Percentiles rank a stretch among this genome's conserved stretches.
These are phyloP conservation scores for Eucalyptus pauciflora DNA, from an alignment of 345 rosid species.

Conservation along the genomic window DNA sequence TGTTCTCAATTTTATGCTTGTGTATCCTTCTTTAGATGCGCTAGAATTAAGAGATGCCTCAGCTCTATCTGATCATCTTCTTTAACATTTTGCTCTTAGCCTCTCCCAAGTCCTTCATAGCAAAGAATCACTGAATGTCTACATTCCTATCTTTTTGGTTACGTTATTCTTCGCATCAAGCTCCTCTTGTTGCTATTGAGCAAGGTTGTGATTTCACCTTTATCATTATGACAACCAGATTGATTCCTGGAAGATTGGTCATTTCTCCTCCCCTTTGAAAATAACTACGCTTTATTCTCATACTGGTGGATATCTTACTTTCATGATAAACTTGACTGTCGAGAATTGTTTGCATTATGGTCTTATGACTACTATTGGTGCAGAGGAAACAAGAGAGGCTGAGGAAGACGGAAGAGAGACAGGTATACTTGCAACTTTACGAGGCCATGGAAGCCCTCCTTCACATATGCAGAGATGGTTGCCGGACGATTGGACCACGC, in stretches of 20 bases:
- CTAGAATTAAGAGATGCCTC: neutral
- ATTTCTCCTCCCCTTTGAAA: neutral
- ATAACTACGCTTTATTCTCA: neutral
- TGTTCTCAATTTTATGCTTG: neutral
- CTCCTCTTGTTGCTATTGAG: neutral
- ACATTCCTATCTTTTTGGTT: neutral
- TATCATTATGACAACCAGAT: neutral
- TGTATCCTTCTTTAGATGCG: neutral
- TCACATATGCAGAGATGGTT: slow-evolving; percentile 82
- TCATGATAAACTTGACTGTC: neutral
- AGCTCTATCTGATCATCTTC: neutral
- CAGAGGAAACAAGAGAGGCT: slow-evolving; percentile 49
- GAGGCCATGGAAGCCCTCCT: slow-evolving; percentile 88
- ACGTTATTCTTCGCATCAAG: neutral
- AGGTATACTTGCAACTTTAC: slow-evolving; percentile 51
- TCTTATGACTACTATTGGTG: neutral
- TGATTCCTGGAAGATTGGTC: neutral
- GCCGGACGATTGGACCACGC: slow-evolving; percentile 77
- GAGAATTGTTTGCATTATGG: fast-evolving
- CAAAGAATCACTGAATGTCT: neutral
- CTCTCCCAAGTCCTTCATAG: neutral
- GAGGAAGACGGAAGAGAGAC: slow-evolving; percentile 48
- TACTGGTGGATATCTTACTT: neutral
- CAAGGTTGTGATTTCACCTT: neutral
- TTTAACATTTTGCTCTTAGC: neutral